Conservation (phyloP, 345 rosid species). For the Crucihimalaya himalaica region DNA sequence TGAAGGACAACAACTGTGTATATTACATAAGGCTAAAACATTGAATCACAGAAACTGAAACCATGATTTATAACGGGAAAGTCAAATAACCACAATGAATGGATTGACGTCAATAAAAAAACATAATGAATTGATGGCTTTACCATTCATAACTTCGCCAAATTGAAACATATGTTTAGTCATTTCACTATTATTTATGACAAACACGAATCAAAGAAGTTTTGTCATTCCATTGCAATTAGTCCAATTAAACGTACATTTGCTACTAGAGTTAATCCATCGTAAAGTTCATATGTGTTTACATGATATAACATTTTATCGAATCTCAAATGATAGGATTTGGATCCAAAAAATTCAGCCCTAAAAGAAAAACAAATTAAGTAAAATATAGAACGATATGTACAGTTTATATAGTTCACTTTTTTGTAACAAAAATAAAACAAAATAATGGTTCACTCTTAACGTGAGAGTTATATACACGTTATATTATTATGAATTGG, state of each 20-base stretch:
- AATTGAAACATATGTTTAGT: neutral
- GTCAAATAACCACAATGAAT: neutral
- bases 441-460: no score
- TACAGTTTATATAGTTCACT: neutral
- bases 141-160: neutral
- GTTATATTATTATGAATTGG: no score
- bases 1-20: constrained; percentile 9
- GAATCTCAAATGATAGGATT: neutral
- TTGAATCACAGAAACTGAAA: neutral
- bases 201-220: neutral
- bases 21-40: neutral
- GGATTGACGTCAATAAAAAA: no score
- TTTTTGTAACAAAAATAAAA: no score
- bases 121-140: neutral
- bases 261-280: neutral
- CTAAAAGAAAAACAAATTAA: neutral
- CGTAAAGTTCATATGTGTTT: neutral
- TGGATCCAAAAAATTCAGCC: neutral
- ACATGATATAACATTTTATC: neutral
- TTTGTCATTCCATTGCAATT: neutral
- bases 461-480: no score
- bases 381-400: neutral
- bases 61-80: neutral
- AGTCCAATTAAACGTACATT: neutral
- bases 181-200: neutral